Evolutionary conservation across 768 basidiomycete genomes (phyloP), one percentile per base, ranked within the genome.

Genomic region (Russula brevipes): DNA sequence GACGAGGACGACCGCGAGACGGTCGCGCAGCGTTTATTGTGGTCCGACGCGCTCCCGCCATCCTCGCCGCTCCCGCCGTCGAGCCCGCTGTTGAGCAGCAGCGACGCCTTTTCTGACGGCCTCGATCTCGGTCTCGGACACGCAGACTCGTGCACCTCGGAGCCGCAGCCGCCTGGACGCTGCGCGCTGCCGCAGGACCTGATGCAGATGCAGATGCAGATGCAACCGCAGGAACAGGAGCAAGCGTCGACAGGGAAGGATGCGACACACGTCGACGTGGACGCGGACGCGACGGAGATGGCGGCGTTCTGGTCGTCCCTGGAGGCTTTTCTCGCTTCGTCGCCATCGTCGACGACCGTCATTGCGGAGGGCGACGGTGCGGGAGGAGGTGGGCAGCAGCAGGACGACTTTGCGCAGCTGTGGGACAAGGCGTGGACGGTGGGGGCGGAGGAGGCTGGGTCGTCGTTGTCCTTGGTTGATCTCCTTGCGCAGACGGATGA

Each of bases 1-100:
- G 52, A 67, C 12, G 64, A 61, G 4, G 65, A 60, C 30, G 59
- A 66, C 14, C 42, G 57, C 14, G 12, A 50, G 51, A 42, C 19
- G 45, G 46, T 38, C 45, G 44, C 61, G 39, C 52, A 57, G 45
- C 68, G 66, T 24, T 47, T 66, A 16, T 72, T 66, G n/a, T 72
- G 72, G 70, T 66, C 69, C 6, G 69, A 59, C 5, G 62, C 65
- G 1, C 68, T 74, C n/a, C 72, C 72, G 0, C 73, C 72, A 8
- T 74, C 73, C 9, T 73, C 73, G 5, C 74, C 74, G 2, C 66
- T 73, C 7, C 73, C 73, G 11, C 74, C 74, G 0, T 75, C 74
- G 3, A 75, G 74, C 59, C 72, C 75, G 41, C 73, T 79, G 49
- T 71, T 75, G 60, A 57, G 70, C 39, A 60, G 68, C 12, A 61